phyloP scores from a whole-genome alignment of 805 yeast genomes.

The Lipomyces starkeyi region DNA sequence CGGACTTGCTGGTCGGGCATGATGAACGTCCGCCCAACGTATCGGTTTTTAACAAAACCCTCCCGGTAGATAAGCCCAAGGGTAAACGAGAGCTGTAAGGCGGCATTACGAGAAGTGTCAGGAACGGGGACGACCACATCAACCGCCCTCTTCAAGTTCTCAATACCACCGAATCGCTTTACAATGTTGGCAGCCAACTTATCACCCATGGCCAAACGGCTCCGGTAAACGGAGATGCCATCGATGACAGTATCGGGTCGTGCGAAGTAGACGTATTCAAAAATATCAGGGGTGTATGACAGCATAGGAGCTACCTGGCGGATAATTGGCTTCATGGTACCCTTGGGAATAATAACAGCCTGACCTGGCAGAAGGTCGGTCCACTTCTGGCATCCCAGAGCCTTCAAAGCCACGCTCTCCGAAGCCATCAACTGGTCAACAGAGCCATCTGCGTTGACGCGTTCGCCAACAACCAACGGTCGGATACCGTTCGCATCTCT shows the following conservation, averaged over 20 bases:
- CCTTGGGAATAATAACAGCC: slow-evolving; percentile 90
- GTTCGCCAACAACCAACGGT: slow-evolving; percentile 86
- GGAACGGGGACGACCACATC: slow-evolving; percentile 99
- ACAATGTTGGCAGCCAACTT: slow-evolving; percentile 78
- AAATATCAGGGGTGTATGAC: slow-evolving; percentile 90
- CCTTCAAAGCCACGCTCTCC: slow-evolving; percentile 92
- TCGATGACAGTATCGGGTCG: slow-evolving; percentile 96
- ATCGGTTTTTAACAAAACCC: slow-evolving; percentile 95
- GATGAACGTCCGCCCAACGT: slow-evolving; percentile 96
- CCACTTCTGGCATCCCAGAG: slow-evolving; percentile 81
- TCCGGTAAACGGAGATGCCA: slow-evolving; percentile 94
- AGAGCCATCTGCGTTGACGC: slow-evolving; percentile 69
- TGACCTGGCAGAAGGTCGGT: slow-evolving; percentile 93
- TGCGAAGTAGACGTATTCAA: slow-evolving; percentile 97
- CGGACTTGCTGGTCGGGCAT: slow-evolving; percentile 98
- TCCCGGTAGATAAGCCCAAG: slow-evolving; percentile 87
- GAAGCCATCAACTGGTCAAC: slow-evolving; percentile 93
- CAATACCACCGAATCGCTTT: slow-evolving; percentile 51
- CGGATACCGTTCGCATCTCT: slow-evolving; percentile 97
- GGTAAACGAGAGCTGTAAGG: slow-evolving; percentile 85
- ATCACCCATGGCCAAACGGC: slow-evolving; percentile 92
- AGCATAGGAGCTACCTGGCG: slow-evolving; percentile 81
- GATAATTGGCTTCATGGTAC: slow-evolving; percentile 73
- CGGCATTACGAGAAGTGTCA: slow-evolving; percentile 96
- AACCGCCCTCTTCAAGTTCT: slow-evolving; percentile 60